Percentiles rank a stretch among this genome's conserved stretches.
These are phyloP conservation scores for Persicaria maculosa DNA, from an alignment of 148 eudicot genomes.

Conservation along the genomic window DNA sequence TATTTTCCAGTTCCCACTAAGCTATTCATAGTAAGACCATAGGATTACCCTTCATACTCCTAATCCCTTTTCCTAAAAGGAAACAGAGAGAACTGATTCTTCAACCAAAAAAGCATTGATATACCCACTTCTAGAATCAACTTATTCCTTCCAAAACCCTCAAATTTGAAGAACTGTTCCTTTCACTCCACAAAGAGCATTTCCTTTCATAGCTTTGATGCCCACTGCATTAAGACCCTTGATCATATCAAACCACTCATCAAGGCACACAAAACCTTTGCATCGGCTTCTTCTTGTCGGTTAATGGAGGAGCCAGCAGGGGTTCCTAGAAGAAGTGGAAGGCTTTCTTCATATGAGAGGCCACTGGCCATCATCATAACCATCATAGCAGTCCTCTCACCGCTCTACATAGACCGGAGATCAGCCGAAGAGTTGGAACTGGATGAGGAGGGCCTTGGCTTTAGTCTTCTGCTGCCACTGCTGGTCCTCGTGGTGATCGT, in stretches of 20 bases:
- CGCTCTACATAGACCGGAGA: slow-evolving; percentile 52
- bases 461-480: slow-evolving; percentile 40
- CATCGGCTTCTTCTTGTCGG: not conserved
- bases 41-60: too few species aligned
- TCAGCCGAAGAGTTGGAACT: slow-evolving; percentile 26
- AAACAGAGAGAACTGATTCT: slow-evolving; percentile 9
- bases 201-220: slow-evolving; percentile 3
- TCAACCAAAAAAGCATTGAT: not conserved
- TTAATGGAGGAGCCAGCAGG: slow-evolving; percentile 56
- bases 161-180: not conserved
- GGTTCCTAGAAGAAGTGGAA: slow-evolving; percentile 24
- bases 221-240: not conserved
- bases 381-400: slow-evolving; percentile 55
- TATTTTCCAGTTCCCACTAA: not conserved
- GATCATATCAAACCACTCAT: not conserved
- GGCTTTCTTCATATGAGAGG: slow-evolving; percentile 38
- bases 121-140: not conserved
- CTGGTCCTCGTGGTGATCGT: slow-evolving; percentile 43
- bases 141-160: not conserved
- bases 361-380: slow-evolving; percentile 38
- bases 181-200: not conserved
- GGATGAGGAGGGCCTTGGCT: slow-evolving; percentile 27
- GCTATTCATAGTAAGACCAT: too few species aligned
- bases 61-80: not conserved
- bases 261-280: not conserved